Evolutionary conservation across 345 rosid genomes (phyloP).

Genomic region (Eucalyptus cloeziana): DNA sequence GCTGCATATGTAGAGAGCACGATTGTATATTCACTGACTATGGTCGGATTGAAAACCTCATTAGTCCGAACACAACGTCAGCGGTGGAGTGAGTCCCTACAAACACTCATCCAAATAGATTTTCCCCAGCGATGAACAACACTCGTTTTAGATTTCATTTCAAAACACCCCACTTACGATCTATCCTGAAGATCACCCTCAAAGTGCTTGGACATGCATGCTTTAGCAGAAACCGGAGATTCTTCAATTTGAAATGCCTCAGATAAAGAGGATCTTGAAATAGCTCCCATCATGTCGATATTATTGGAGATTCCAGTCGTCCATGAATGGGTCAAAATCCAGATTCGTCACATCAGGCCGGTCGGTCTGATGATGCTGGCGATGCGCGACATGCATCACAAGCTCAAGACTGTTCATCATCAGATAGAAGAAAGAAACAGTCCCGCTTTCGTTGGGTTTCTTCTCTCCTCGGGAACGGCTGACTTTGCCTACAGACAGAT

Average conservation of each 20-base stretch:
- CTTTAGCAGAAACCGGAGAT: background rate
- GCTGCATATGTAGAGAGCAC: background rate
- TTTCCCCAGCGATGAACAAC: background rate
- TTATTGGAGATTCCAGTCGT: background rate
- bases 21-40: background rate
- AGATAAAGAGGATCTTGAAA: background rate
- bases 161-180: background rate
- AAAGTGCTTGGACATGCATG: background rate
- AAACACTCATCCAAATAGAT: background rate
- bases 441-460: background rate
- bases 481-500: background rate
- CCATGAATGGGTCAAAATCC: background rate
- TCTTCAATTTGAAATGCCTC: background rate
- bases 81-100: background rate
- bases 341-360: background rate
- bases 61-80: background rate
- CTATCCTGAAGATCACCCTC: background rate
- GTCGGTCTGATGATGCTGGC: background rate
- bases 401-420: background rate
- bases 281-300: background rate
- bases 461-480: background rate
- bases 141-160: background rate
- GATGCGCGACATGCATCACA: background rate
- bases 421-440: background rate
- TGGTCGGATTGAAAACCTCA: background rate